These are phyloP conservation scores for Mangifera indica DNA, from an alignment of 345 rosid species.

Conservation along the genomic window DNA sequence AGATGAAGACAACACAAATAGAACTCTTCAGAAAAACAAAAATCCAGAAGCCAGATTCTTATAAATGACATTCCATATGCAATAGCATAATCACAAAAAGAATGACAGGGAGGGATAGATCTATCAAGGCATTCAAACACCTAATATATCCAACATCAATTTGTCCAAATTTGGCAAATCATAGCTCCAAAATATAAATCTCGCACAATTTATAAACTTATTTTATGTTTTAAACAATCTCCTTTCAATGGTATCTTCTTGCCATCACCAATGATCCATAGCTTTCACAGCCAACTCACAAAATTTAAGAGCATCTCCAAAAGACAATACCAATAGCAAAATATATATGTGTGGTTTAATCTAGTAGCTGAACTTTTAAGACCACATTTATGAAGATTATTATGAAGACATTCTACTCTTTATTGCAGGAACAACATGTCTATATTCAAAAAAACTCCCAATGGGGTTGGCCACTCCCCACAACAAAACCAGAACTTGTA, in stretches of 20 bases:
- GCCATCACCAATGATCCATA: slow-evolving; percentile 3
- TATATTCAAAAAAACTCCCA: slow-evolving; percentile 18
- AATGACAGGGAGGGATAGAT: background rate
- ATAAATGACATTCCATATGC: background rate
- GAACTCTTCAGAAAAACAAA: slow-evolving; percentile 15
- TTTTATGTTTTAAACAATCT: background rate
- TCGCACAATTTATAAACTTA: background rate
- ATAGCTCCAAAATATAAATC: background rate
- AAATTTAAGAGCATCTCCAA: slow-evolving; percentile 9
- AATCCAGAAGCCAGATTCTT: background rate
- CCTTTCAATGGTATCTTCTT: slow-evolving; percentile 3
- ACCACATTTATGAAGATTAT: slow-evolving; percentile 8
- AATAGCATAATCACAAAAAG: slow-evolving; percentile 1
- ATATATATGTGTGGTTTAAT: slow-evolving; percentile 1
- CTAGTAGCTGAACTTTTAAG: slow-evolving; percentile 15
- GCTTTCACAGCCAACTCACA: slow-evolving; percentile 17
- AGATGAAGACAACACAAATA: background rate
- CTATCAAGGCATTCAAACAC: slow-evolving; percentile 15
- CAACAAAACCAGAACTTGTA: slow-evolving; percentile 22
- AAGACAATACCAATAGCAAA: slow-evolving; percentile 16
- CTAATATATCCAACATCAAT: background rate
- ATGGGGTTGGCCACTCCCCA: slow-evolving; percentile 25
- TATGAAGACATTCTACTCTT: slow-evolving; percentile 22
- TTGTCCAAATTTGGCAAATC: background rate
- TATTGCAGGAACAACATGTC: slow-evolving; percentile 14